Evolutionary conservation across 495 filamentous ascomycete species (phyloP).

Genomic region (Sabuloglossum arenarium): DNA sequence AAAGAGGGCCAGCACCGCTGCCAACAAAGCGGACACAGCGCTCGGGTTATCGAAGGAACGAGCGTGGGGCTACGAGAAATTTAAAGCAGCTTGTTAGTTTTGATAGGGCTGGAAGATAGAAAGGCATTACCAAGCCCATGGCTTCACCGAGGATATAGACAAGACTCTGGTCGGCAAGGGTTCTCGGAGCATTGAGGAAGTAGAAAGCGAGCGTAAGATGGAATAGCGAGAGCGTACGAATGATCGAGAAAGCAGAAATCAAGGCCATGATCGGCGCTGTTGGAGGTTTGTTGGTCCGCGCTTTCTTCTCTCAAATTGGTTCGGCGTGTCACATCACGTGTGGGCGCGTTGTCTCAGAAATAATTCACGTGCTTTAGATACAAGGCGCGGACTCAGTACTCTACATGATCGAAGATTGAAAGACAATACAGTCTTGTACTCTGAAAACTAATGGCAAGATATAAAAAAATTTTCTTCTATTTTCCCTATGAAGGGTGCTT

Average conservation of each 20-base stretch:
- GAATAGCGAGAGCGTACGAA: conserved; percentile 61
- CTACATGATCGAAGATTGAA: too few relatives aligned
- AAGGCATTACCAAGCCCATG: conserved; percentile 33
- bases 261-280: conserved; percentile 39
- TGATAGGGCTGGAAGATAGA: not conserved
- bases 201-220: conserved; percentile 65
- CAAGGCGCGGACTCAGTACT: too few relatives aligned
- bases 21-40: conserved; percentile 49
- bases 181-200: conserved; percentile 48
- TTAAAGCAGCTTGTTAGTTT: not conserved
- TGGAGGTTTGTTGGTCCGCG: too few relatives aligned
- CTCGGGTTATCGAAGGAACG: conserved; percentile 39
- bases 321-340: too few relatives aligned
- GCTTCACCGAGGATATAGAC: conserved; percentile 71
- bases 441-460: too few relatives aligned
- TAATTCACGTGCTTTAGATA: too few relatives aligned
- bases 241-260: conserved; percentile 52
- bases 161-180: conserved; percentile 56
- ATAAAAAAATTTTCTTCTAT: too few relatives aligned
- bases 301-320: too few relatives aligned
- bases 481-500: too few relatives aligned
- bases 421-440: too few relatives aligned
- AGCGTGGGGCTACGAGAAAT: conserved; percentile 17
- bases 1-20: conserved; percentile 40
- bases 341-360: too few relatives aligned